A percentile compares a stretch with the other conserved stretches of the same genome.
Conservation (phyloP, 306 rosid genomes). For the Senna tora region DNA sequence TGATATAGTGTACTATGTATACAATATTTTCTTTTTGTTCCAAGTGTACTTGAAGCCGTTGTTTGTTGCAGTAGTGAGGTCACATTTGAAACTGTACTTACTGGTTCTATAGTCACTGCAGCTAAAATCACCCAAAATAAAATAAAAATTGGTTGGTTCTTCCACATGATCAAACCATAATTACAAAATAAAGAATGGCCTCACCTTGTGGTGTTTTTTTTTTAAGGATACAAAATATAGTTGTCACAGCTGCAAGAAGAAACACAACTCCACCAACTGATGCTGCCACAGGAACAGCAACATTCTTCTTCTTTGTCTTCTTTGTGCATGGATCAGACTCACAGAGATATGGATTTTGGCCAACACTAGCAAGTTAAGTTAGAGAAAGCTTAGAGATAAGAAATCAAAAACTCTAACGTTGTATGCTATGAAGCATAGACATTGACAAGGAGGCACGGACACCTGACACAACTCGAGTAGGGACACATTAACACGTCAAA, state of each 20-base stretch:
- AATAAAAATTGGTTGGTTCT: background rate
- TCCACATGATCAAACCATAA: background rate
- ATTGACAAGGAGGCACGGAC: too few relatives aligned
- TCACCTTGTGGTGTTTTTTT: conserved; percentile 35
- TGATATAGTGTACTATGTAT: too few relatives aligned
- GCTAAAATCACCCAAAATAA: background rate
- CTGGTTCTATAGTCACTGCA: background rate
- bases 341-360: conserved; percentile 48
- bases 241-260: conserved; percentile 20
- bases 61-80: conserved; percentile 3
- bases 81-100: background rate
- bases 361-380: conserved; percentile 38
- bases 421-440: too few relatives aligned
- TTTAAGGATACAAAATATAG: conserved; percentile 25
- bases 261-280: conserved; percentile 42
- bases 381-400: background rate
- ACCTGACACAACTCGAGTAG: too few relatives aligned
- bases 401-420: too few relatives aligned
- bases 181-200: background rate
- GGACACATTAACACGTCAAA: too few relatives aligned
- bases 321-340: conserved; percentile 27
- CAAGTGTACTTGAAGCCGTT: too few relatives aligned
- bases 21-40: too few relatives aligned
- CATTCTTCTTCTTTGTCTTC: conserved; percentile 22
- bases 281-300: conserved; percentile 41